phyloP scores from a whole-genome alignment of 2,329 filamentous ascomycete species.

The Aspergillus thermomutatus region DNA sequence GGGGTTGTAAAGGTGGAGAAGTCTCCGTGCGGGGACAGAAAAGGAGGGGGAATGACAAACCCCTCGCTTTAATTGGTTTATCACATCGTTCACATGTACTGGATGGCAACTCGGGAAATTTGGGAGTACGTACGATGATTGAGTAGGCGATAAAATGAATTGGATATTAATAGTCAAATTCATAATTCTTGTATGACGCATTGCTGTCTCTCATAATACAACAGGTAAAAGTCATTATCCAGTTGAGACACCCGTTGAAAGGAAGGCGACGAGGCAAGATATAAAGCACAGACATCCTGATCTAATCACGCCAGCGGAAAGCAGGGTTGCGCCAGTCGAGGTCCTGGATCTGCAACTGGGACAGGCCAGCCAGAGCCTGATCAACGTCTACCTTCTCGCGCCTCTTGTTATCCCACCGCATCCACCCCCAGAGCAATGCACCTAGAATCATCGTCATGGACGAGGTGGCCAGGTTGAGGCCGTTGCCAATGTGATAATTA shows the following conservation, averaged over 20 bases:
- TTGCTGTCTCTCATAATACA: not conserved
- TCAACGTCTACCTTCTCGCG: slow-evolving; percentile 55
- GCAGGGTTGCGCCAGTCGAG: slow-evolving; percentile 65
- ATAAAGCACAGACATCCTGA: not conserved
- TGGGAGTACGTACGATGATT: too few species aligned
- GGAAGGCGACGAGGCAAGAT: not conserved
- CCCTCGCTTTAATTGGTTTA: not conserved
- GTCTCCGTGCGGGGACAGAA: not conserved
- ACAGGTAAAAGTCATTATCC: not conserved
- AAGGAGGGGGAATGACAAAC: too few species aligned
- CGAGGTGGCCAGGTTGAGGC: slow-evolving; percentile 64
- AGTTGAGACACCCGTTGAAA: not conserved
- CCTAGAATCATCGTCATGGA: slow-evolving; percentile 53
- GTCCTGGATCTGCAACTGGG: slow-evolving; percentile 53
- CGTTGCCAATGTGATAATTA: slow-evolving; percentile 68
- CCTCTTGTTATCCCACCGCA: slow-evolving; percentile 60
- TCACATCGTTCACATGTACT: too few species aligned
- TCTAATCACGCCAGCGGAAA: slow-evolving; percentile 55
- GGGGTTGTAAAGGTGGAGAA: not conserved
- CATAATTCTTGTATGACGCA: not conserved
- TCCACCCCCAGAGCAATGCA: slow-evolving; percentile 55
- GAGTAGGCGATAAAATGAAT: too few species aligned
- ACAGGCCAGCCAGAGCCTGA: slow-evolving; percentile 53
- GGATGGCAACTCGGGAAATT: not conserved
- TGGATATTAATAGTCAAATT: not conserved